Evolutionary conservation across 371 early-diverging fungal species (phyloP).

Genomic region (Syncephalastrum monosporum): DNA sequence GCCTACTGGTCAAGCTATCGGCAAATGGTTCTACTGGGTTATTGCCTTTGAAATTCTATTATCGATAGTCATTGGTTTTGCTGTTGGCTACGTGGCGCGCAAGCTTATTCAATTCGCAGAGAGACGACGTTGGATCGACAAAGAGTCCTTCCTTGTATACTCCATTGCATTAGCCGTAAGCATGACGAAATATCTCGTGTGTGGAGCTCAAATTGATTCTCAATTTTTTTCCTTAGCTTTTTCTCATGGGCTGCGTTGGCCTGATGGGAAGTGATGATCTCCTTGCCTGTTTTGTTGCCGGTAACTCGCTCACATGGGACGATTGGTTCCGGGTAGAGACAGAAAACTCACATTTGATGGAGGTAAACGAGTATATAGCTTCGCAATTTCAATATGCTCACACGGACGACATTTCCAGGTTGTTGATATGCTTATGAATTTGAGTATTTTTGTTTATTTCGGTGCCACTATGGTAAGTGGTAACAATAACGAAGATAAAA

Average conservation of each 20-base stretch:
- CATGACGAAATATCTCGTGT: background rate
- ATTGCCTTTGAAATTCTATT: constrained; percentile 75
- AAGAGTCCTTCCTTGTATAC: constrained; percentile 88
- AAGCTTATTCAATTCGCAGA: constrained; percentile 53
- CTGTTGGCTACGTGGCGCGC: constrained; percentile 75
- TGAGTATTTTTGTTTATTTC: constrained; percentile 89
- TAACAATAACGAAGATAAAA: background rate
- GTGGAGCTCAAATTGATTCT: background rate
- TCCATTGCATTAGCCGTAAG: constrained; percentile 81
- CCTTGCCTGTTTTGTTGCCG: constrained; percentile 90
- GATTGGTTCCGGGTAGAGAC: constrained; percentile 86
- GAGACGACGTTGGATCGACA: constrained; percentile 74
- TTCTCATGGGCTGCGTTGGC: constrained; percentile 76
- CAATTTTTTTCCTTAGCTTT: constrained; percentile 40
- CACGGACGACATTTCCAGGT: constrained; percentile 15
- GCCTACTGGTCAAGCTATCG: constrained; percentile 60
- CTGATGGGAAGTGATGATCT: constrained; percentile 85
- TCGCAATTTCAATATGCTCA: background rate
- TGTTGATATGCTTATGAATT: constrained; percentile 85
- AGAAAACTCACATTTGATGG: constrained; percentile 79
- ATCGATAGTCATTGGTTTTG: constrained; percentile 75
- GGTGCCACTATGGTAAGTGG: constrained; percentile 70
- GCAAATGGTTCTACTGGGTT: constrained; percentile 70
- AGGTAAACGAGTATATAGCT: constrained; percentile 28
- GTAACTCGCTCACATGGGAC: constrained; percentile 87